These are phyloP conservation scores for Drechmeria coniospora DNA, from an alignment of 2,329 filamentous ascomycete species.

Conservation along the genomic window DNA sequence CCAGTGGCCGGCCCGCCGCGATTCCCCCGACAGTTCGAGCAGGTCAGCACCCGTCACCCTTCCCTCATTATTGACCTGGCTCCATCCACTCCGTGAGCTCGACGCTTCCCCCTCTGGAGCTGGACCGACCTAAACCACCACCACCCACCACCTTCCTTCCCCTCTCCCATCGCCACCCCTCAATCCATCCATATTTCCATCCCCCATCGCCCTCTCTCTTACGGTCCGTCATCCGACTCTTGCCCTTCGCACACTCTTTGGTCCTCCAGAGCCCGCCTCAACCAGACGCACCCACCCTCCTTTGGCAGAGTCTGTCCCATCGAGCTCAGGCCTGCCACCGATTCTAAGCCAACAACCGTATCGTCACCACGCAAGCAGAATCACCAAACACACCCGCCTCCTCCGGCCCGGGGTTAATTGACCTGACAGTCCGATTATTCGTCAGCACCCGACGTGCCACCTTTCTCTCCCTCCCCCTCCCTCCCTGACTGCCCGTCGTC, in stretches of 20 bases:
- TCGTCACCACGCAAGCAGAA: not conserved
- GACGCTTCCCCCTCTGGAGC: conserved; percentile 11
- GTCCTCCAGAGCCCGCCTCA: conserved; percentile 16
- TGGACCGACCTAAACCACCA: conserved; percentile 14
- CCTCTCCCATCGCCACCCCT: conserved; percentile 1
- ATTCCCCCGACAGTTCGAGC: too few relatives aligned
- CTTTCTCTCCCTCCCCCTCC: conserved; percentile 6
- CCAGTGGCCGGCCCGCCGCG: too few relatives aligned
- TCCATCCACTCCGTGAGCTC: conserved; percentile 8
- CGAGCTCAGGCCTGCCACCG: conserved; percentile 5
- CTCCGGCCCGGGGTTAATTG: too few relatives aligned
- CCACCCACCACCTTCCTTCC: conserved; percentile 3
- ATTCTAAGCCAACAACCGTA: too few relatives aligned
- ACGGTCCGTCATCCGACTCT: conserved; percentile 20
- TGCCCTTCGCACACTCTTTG: conserved; percentile 22
- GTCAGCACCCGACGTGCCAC: conserved; percentile 28
- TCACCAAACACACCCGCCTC: conserved; percentile 4
- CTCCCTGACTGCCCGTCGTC: conserved; percentile 37
- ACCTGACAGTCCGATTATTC: too few relatives aligned
- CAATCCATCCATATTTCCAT: conserved; percentile 27
- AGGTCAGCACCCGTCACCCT: conserved; percentile 1
- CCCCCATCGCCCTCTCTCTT: conserved; percentile 22
- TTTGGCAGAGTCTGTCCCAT: conserved; percentile 19
- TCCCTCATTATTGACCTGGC: conserved; percentile 10
- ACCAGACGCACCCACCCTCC: conserved; percentile 18